phyloP scores from a whole-genome alignment of 129 eudicot genomes.

The Flaveria sonorensis region DNA sequence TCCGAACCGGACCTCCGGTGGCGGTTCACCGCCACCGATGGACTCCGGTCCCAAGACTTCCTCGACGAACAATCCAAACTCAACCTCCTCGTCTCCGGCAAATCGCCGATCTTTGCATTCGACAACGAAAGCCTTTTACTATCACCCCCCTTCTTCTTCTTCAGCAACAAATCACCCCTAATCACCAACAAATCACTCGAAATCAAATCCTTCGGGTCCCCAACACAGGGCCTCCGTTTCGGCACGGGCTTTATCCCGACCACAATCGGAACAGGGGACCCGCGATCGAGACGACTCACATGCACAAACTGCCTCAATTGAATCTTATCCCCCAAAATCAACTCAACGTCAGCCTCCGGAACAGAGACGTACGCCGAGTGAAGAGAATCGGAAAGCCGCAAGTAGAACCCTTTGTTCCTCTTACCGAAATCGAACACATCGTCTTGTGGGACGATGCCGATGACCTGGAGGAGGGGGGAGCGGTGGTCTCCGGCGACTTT shows the following conservation, averaged over 20 bases:
- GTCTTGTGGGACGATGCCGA: constrained; percentile 58
- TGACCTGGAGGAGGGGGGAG: constrained; percentile 73
- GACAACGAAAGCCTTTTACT: constrained; percentile 22
- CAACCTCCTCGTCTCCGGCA: constrained; percentile 50
- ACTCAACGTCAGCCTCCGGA: constrained; percentile 48
- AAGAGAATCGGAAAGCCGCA: constrained; percentile 66
- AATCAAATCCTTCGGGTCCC: constrained; percentile 80
- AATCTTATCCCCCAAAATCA: constrained; percentile 65
- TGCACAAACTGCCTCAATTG: constrained; percentile 80
- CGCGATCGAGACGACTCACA: constrained; percentile 60
- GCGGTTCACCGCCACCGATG: constrained; percentile 32
- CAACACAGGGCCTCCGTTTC: constrained; percentile 66
- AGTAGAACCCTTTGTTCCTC: constrained; percentile 56
- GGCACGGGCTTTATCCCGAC: constrained; percentile 64
- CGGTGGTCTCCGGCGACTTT: constrained; percentile 83
- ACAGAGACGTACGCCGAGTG: constrained; percentile 86
- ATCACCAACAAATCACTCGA: constrained; percentile 58
- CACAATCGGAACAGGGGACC: constrained; percentile 73
- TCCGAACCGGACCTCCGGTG: constrained; percentile 34
- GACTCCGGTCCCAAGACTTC: constrained; percentile 68
- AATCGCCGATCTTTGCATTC: constrained; percentile 39
- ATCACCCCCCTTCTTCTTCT: constrained; percentile 23
- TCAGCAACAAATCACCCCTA: constrained; percentile 51
- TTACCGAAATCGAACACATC: constrained; percentile 40
- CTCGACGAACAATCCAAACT: constrained; percentile 64